phyloP scores from a whole-genome alignment of 495 filamentous ascomycete species.

The Penicillium soppii region DNA sequence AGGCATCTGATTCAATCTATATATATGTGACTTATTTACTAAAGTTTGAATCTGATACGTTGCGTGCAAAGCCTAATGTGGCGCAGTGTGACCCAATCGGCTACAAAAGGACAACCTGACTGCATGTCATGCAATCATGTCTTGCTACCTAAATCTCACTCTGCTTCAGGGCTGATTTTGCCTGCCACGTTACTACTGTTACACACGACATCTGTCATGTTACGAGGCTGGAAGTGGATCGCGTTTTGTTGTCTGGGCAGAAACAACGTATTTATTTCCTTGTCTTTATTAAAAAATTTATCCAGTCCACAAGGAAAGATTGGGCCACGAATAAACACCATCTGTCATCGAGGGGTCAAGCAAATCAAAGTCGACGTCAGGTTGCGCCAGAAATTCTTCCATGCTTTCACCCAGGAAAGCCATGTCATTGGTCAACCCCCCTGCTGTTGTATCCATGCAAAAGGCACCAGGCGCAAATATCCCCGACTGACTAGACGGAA shows the following conservation, averaged over 20 bases:
- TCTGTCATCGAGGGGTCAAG: conserved; percentile 20
- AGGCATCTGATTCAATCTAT: no score
- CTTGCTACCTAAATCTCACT: no score
- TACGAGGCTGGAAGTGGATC: no score
- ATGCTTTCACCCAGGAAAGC: conserved; percentile 29
- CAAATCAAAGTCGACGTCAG: conserved; percentile 19
- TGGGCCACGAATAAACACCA: conserved; percentile 22
- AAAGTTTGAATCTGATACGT: no score
- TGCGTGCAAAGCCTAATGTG: conserved; percentile 10
- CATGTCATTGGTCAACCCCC: conserved; percentile 22
- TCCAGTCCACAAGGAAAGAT: conserved; percentile 21
- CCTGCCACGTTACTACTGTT: no score
- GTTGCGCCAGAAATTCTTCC: conserved; percentile 30
- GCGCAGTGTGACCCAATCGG: conserved; percentile 3
- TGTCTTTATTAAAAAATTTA: background rate
- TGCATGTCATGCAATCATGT: background rate
- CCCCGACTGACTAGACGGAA: background rate
- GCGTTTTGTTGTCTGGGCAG: no score
- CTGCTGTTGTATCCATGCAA: conserved; percentile 1
- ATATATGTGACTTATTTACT: conserved; percentile 2
- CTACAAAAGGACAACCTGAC: background rate
- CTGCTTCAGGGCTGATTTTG: no score
- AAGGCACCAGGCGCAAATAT: background rate
- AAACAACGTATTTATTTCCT: no score
- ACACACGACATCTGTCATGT: no score